These are phyloP conservation scores for Starmerella stigmatis DNA, from an alignment of 805 yeast genomes.

Conservation along the genomic window DNA sequence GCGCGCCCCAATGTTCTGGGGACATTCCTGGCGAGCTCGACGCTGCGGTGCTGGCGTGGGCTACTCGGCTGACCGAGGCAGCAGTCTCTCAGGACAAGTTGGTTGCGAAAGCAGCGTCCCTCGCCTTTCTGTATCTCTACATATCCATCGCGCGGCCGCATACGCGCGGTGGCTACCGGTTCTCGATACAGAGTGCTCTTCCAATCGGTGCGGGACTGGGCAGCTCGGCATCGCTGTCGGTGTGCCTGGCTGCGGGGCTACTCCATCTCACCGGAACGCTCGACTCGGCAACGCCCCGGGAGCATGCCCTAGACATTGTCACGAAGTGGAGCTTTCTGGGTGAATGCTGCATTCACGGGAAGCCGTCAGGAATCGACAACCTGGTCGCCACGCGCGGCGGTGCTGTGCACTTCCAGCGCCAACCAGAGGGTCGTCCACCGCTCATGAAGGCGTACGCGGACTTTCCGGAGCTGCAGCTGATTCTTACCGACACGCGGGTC, in stretches of 20 bases:
- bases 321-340: conserved; percentile 87
- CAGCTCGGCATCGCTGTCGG: conserved; percentile 83
- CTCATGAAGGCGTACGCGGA: conserved; percentile 57
- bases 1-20: background rate
- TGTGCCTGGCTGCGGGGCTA: conserved; percentile 69
- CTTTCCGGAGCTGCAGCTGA: conserved; percentile 61
- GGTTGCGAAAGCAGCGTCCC: conserved; percentile 66
- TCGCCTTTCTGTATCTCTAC: conserved; percentile 72
- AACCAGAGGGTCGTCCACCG: conserved; percentile 27
- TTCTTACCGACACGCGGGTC: conserved; percentile 75
- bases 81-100: conserved; percentile 38
- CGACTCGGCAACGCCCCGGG: conserved; percentile 18
- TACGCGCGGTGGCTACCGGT: conserved; percentile 37
- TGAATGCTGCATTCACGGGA: conserved; percentile 91
- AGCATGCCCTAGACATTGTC: conserved; percentile 37
- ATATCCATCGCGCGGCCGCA: conserved; percentile 24
- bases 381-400: conserved; percentile 95
- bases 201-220: conserved; percentile 98
- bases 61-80: conserved; percentile 34
- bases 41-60: conserved; percentile 47
- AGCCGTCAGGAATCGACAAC: conserved; percentile 93
- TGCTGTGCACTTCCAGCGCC: conserved; percentile 78
- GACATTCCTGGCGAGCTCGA: conserved; percentile 17
- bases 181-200: conserved; percentile 65
- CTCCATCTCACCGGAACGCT: conserved; percentile 47